These are phyloP conservation scores for Suhomyces sp. DNA, from an alignment of 805 yeast genomes.

Conservation along the genomic window DNA sequence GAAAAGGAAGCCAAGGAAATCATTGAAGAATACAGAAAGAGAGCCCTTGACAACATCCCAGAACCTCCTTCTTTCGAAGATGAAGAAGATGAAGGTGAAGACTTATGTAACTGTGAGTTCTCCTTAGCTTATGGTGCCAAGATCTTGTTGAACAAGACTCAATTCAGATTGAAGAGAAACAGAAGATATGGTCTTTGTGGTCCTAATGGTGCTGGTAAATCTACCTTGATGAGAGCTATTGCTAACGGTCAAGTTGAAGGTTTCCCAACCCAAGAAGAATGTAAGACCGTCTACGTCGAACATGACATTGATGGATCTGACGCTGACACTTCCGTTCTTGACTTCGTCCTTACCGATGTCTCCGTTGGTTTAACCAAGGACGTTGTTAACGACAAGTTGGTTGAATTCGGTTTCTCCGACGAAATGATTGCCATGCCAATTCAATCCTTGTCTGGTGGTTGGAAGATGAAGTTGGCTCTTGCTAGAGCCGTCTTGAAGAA, in stretches of 20 bases:
- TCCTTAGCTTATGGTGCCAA: slow-evolving; percentile 99
- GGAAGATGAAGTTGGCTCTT: slow-evolving; percentile 99
- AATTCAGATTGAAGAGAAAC: slow-evolving; percentile 97
- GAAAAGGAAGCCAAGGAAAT: slow-evolving; percentile 86
- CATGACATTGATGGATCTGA: slow-evolving; percentile 99
- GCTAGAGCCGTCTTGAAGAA: slow-evolving; percentile 99
- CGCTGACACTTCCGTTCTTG: slow-evolving; percentile 92
- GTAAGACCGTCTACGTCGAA: slow-evolving; percentile 99
- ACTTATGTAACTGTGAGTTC: slow-evolving; percentile 99
- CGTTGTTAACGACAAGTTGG: slow-evolving; percentile 69
- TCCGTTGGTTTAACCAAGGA: slow-evolving; percentile 71
- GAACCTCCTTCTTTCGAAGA: slow-evolving; percentile 94
- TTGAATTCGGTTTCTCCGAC: slow-evolving; percentile 89
- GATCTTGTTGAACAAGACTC: slow-evolving; percentile 99
- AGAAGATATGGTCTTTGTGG: slow-evolving; percentile 98
- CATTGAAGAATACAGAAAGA: slow-evolving; percentile 92
- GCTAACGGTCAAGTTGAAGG: slow-evolving; percentile 99
- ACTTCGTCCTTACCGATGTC: slow-evolving; percentile 85
- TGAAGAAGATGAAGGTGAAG: slow-evolving; percentile 98
- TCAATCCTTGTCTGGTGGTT: slow-evolving; percentile 98
- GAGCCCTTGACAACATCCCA: slow-evolving; percentile 98
- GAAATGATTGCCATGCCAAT: slow-evolving; percentile 94
- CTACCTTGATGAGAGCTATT: slow-evolving; percentile 86
- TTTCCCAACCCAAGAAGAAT: slow-evolving; percentile 98
- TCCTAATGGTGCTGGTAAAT: slow-evolving; percentile 55